Evolutionary conservation across 1,284 basidiomycete genomes (phyloP), one percentile per base, ranked within the genome.

Genomic region (Phellinidium pouzarii): DNA sequence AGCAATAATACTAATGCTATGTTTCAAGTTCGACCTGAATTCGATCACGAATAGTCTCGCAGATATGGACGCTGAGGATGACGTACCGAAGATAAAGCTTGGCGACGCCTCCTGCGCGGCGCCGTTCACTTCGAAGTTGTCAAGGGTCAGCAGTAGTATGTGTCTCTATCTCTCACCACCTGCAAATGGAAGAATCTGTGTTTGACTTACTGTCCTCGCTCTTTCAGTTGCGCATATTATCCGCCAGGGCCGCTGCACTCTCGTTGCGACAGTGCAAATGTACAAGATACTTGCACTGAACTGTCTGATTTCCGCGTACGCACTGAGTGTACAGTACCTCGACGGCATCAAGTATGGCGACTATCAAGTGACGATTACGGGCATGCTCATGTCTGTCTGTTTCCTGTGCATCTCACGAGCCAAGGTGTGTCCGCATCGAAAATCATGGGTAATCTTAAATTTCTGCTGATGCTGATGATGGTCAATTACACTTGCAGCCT

Each of bases 261-360:
- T 97, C 12, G 94, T 97, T 41, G 94, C 94, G 1, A 97, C 94
- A 1, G 89, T 94, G 54, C 94, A 97, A 71, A 97, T 97, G 94
- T 97, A 96, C 83, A 96, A 96, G 75, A 97, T 97, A 60, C 76
- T 97, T 36, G 94, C 94, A 2, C 74, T 96, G 56, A 97, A 97
- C 68, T 96, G 94, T 66, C 75, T 97, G 38, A 97, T 97, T 66
- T 95, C 93, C 2, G 94, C 94, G 27, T 97, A 94, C 72, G 93
- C 89, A 67, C 74, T 97, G 58, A 93, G 89, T 61, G 94, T 97
- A 22, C 93, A 95, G 68, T 96, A 97, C 65, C 76, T 97, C 14
- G 93, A 97, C 59, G 94, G 94, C 23, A 95, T 97, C 78, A 97
- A 97, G 70, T 96, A 93, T 68, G 94, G 94, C 23, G 94, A 97